Evolutionary conservation across 495 filamentous ascomycete species (phyloP).

Genomic region (Eremomyces bilateralis): DNA sequence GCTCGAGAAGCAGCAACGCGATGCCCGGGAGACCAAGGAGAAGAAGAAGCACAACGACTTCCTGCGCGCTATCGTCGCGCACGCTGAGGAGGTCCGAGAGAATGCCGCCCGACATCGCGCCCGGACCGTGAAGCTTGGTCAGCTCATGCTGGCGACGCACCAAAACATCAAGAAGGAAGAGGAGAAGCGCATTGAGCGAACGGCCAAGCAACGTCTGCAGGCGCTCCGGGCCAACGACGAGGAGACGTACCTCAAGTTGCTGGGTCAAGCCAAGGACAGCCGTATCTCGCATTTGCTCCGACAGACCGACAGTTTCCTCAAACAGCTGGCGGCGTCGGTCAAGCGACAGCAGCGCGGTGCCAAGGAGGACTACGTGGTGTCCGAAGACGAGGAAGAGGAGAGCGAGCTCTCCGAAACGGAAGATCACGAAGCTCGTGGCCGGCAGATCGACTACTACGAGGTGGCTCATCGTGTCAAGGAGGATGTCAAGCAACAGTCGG

Average conservation of each 20-base stretch:
- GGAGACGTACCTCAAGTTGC: slow-evolving; percentile 88
- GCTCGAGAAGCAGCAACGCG: slow-evolving; percentile 92
- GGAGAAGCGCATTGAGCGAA: slow-evolving; percentile 89
- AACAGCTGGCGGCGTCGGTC: slow-evolving; percentile 82
- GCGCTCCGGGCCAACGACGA: slow-evolving; percentile 97
- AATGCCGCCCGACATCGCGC: slow-evolving; percentile 39
- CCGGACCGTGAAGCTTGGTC: slow-evolving; percentile 66
- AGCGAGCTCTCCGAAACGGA: slow-evolving; percentile 44
- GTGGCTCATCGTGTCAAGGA: slow-evolving; percentile 93
- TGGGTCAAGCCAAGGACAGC: slow-evolving; percentile 95
- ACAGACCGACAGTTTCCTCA: slow-evolving; percentile 92
- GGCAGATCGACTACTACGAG: slow-evolving; percentile 92
- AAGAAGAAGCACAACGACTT: slow-evolving; percentile 92
- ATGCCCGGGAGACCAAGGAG: slow-evolving; percentile 79
- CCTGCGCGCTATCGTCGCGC: slow-evolving; percentile 47
- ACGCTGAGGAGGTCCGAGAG: slow-evolving; percentile 37
- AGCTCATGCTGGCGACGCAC: slow-evolving; percentile 69
- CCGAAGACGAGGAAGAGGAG: slow-evolving; percentile 20
- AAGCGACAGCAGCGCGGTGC: slow-evolving; percentile 73
- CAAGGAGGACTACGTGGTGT: slow-evolving; percentile 51
- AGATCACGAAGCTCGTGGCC: slow-evolving; percentile 42
- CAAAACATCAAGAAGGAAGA: slow-evolving; percentile 97
- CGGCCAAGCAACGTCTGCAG: slow-evolving; percentile 96
- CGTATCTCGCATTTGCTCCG: slow-evolving; percentile 92
- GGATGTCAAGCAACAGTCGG: slow-evolving; percentile 60